Conservation (phyloP, 345 rosid species). For the Nephelium lappaceum region DNA sequence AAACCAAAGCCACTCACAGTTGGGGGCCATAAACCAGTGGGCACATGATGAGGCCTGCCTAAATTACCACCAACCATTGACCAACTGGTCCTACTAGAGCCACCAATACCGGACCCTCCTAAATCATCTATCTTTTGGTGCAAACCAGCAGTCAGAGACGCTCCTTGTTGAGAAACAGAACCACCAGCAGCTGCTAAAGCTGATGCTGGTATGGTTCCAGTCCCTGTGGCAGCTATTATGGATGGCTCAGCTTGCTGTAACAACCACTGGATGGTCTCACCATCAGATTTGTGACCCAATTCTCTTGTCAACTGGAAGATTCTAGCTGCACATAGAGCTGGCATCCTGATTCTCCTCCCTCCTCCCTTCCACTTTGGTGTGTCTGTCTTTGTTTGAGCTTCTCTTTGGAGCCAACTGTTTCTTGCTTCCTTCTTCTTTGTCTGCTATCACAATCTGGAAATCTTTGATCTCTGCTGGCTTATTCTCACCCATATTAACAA, state of each 20-base stretch:
- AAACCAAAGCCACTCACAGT: conserved; percentile 64
- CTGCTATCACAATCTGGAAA: conserved; percentile 72
- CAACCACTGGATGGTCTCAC: conserved; percentile 96
- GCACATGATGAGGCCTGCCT: conserved; percentile 65
- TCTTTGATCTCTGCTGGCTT: conserved; percentile 71
- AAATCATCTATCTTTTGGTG: conserved; percentile 70
- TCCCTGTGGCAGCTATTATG: conserved; percentile 86
- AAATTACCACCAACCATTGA: conserved; percentile 59
- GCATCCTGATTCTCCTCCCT: conserved; percentile 96
- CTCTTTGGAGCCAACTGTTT: conserved; percentile 80
- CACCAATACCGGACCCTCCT: conserved; percentile 59
- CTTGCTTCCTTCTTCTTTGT: conserved; percentile 56
- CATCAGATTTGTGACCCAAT: conserved; percentile 97
- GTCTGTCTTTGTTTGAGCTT: conserved; percentile 93
- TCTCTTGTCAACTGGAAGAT: conserved; percentile 95
- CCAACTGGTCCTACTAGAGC: conserved; percentile 66
- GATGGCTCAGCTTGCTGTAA: conserved; percentile 96
- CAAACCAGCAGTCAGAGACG: conserved; percentile 66
- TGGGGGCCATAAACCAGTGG: conserved; percentile 77
- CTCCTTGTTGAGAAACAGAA: conserved; percentile 67
- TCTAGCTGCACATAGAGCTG: conserved; percentile 96
- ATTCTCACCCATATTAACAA: conserved; percentile 40
- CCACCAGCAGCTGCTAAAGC: conserved; percentile 68
- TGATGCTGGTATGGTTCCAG: conserved; percentile 95
- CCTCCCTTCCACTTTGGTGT: conserved; percentile 96